Evolutionary conservation across 1,139 yeast genomes (phyloP).

Genomic region (Yamadazyma triangularis): DNA sequence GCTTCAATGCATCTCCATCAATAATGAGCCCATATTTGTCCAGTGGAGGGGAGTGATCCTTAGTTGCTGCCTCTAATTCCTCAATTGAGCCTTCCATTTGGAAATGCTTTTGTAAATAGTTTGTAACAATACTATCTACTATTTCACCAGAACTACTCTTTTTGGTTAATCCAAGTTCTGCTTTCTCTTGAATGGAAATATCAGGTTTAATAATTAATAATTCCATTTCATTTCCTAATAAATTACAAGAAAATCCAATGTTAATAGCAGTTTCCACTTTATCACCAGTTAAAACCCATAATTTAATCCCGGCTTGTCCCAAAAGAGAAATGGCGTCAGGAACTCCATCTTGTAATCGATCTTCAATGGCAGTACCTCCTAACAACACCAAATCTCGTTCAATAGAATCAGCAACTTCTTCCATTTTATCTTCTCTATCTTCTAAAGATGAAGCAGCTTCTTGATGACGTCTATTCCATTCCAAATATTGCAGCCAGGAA

Average conservation of each 20-base stretch:
- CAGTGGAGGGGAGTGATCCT: conserved; percentile 73
- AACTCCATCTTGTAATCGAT: conserved; percentile 48
- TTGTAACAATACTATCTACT: conserved; percentile 54
- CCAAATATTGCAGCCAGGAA: conserved; percentile 37
- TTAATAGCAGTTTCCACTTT: conserved; percentile 50
- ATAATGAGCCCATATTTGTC: conserved; percentile 79
- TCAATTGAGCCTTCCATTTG: conserved; percentile 56
- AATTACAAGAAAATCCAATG: conserved; percentile 48
- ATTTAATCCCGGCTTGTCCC: conserved; percentile 46
- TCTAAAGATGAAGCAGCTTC: conserved; percentile 41
- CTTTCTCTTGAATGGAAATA: conserved; percentile 25
- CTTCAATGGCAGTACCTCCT: conserved; percentile 54
- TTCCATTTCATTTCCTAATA: conserved; percentile 47
- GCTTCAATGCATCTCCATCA: conserved; percentile 87
- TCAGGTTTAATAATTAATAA: conserved; percentile 35
- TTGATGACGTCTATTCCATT: conserved; percentile 40
- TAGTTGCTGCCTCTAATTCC: conserved; percentile 58
- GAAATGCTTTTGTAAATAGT: conserved; percentile 60
- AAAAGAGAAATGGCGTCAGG: conserved; percentile 43
- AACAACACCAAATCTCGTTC: conserved; percentile 39
- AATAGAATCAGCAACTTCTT: conserved; percentile 44
- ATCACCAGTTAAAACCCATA: conserved; percentile 52
- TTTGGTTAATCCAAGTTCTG: conserved; percentile 17
- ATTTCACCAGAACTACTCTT: conserved; percentile 14
- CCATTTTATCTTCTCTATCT: conserved; percentile 42